Percentiles rank a stretch among this genome's conserved stretches.
These are phyloP conservation scores for Panicum miliaceum DNA, from an alignment of 176 grass and related monocot species.

Conservation along the genomic window DNA sequence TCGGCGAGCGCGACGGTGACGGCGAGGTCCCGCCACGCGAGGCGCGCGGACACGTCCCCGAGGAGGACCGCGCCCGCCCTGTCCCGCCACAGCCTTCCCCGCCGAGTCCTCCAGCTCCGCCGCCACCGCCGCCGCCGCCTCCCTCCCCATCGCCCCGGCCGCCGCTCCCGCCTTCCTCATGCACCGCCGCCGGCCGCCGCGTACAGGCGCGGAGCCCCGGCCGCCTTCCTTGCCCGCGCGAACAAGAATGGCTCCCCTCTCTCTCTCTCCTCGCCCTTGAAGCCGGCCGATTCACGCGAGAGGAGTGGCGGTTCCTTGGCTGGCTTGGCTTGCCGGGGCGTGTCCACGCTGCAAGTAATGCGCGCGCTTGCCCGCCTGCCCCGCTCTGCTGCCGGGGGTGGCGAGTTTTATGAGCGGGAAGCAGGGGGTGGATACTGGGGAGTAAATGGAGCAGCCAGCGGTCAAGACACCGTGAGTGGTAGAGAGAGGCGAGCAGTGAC, in stretches of 20 bases:
- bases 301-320: not conserved
- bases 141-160: constrained; percentile 8
- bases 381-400: constrained; percentile 22
- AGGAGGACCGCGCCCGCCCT: constrained; percentile 50
- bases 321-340: too few species aligned
- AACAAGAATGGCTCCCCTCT: not conserved
- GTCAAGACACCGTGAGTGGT: not conserved
- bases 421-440: constrained; percentile 33
- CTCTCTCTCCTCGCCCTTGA: not conserved
- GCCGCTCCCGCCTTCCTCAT: constrained; percentile 39
- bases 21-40: constrained; percentile 91
- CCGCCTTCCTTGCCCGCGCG: not conserved
- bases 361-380: not conserved
- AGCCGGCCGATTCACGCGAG: constrained; percentile 28
- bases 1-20: constrained; percentile 71
- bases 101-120: constrained; percentile 63
- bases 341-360: constrained; percentile 9
- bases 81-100: constrained; percentile 75
- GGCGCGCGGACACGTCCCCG: constrained; percentile 84
- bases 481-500: not conserved
- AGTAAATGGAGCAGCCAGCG: constrained; percentile 46
- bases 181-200: not conserved
- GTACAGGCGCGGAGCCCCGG: too few species aligned
- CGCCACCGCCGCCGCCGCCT: constrained; percentile 42
- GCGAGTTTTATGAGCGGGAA: constrained; percentile 51